Base-by-base conservation (phyloP, 352 stramenopile genomes). In the Saprolegnia diclina region DNA sequence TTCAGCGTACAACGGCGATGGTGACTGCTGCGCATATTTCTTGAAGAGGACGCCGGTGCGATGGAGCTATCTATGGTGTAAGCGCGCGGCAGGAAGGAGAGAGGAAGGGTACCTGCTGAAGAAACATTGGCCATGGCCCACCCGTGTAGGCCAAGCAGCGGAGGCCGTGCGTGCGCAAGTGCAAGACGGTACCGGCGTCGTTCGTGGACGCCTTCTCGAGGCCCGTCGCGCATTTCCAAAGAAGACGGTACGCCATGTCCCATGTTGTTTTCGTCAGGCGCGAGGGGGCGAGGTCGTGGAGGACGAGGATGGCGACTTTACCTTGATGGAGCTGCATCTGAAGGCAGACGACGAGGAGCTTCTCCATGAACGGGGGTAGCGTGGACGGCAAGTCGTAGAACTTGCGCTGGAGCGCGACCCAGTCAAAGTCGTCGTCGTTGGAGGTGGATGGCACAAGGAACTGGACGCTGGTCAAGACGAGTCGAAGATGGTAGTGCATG, bases 301-400 rank as follows among this genome's bases (percentile, higher is more conserved):
- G 18, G 14, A 69, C 29, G 10, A 69, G 24, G 16, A 26, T 18
- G 7, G 18, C 35, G 24, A 61, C 14, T 45, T 69, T 22, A 5
- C 24, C 29, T 38, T 61, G 26, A 14, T 69, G n/a, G n/a, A 69
- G 50, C 38, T 69, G 63, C 13, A 69, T 21, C n/a, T 69, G 63
- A 4, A 69, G 53, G 29, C 63, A 69, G 18, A 69, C 63, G 21
- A 69, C 29, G 13, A 69, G 22, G 21, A 69, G 42, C 38, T 69
- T 69, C 38, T 69, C 63, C 10, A 69, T 52, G 42, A 69, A 69
- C 14, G 63, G 50, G 4, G 63, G 24, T 21, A 69, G 38, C 22
- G 63, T 40, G 11, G 24, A 4, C 7, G n/a, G 16, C 52, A 59
- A 4, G 24, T 19, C 35, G 19, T 40, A n/a, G 24, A 59, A 59